A percentile compares a stretch with the other conserved stretches of the same genome.
phyloP scores from a whole-genome alignment of 78 protist species.

The Dictyostelium brefeldianum region DNA sequence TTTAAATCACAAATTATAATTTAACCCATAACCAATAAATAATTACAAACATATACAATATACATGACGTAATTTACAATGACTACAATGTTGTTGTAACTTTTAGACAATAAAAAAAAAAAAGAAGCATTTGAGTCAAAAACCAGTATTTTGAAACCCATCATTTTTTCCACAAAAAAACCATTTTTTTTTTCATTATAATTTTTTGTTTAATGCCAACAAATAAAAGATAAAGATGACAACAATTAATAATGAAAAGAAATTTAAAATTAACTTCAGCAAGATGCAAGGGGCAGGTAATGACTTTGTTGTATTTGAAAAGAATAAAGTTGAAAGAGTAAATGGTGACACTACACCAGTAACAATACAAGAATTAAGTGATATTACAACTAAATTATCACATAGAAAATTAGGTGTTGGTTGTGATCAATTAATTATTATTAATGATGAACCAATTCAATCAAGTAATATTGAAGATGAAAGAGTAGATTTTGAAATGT shows the following conservation, averaged over 20 bases:
- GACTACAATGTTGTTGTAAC: no score
- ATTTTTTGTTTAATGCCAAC: not conserved
- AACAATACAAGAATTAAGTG: not conserved
- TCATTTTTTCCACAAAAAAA: no score
- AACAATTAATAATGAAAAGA: not conserved
- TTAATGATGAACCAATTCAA: constrained; percentile 14
- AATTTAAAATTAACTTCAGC: constrained; percentile 29
- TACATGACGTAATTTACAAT: no score
- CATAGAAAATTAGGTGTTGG: constrained; percentile 74
- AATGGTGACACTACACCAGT: not conserved
- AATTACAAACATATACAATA: no score
- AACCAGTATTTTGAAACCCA: no score
- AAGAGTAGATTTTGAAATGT: constrained; percentile 35
- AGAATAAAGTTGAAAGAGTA: constrained; percentile 12
- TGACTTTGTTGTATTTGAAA: constrained; percentile 75
- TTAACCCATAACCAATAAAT: no score
- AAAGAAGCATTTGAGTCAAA: no score
- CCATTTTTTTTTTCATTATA: not conserved
- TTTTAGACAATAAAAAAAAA: no score
- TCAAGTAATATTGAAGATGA: not conserved
- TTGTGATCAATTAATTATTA: constrained; percentile 77
- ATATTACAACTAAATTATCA: constrained; percentile 22
- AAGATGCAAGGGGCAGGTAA: constrained; percentile 84
- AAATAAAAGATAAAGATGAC: not conserved
- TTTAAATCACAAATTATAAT: constrained; percentile 19